Evolutionary conservation across 2,329 filamentous ascomycete genomes (phyloP), one percentile per base, ranked within the genome.

Genomic region (Talaromyces sp.): DNA sequence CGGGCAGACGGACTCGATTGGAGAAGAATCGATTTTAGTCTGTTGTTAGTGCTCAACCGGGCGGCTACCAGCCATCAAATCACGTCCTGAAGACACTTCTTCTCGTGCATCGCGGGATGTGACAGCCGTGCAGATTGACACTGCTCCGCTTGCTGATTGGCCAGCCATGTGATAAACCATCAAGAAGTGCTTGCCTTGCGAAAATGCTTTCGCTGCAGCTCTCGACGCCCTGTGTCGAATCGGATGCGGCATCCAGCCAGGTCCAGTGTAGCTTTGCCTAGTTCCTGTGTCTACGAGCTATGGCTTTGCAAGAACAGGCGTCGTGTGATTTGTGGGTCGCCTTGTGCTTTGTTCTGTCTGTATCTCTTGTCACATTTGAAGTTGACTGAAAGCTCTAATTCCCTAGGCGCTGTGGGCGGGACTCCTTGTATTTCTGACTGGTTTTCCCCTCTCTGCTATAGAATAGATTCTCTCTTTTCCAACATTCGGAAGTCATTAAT

Each of bases 71-170:
- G 19, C 22, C 52, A 58, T 41, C 64, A 62, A 66, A 66, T 66
- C 64, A 66, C 41, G 15, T 35, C 35, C 33, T 19, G 15, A 39
- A 62, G 41, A 49, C 35, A 27, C 60, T 35, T 41, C 37, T 33
- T 62, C 60, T 50, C 63, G 19, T 65, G 63, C 59, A 59, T 59
- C 25, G 31, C 49, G 35, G 22, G 41, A 58, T 66, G 64, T 66
- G 64, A 66, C 64, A 62, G 56, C 64, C 62, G 25, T 66, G 64
- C 64, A 66, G 64, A 39, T 37, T 49, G 43, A 56, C 33, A 45
- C 52, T 37, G 17, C 10, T 58, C 41, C 19, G 54, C 35, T 19
- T 57, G 56, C 63, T 62, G 27, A 54, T 62, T 66, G 64, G 64
- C 52, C 15, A 19, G n/a, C 27, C 4, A 61, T 61, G 54, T 64